phyloP scores from a whole-genome alignment of 352 stramenopile genomes.

The Phytophthora kernoviae region DNA sequence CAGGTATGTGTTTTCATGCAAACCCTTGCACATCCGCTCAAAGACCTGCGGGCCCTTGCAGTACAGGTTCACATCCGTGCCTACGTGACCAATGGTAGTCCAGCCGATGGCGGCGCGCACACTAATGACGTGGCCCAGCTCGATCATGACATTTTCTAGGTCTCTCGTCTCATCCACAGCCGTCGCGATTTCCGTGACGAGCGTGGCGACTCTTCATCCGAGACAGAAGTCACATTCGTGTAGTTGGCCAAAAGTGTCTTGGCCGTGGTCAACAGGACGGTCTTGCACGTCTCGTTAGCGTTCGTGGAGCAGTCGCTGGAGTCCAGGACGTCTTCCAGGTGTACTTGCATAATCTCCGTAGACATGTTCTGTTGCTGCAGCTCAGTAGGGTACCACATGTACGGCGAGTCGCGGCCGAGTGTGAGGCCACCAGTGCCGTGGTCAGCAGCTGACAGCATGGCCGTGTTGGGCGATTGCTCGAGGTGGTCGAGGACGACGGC shows the following conservation, averaged over 20 bases:
- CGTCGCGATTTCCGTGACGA: constrained; percentile 45
- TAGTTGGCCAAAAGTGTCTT: constrained; percentile 54
- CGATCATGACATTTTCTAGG: constrained; percentile 52
- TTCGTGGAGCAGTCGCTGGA: constrained; percentile 34
- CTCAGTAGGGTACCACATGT: constrained; percentile 55
- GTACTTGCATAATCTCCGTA: constrained; percentile 56
- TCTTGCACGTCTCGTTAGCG: constrained; percentile 55
- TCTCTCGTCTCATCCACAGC: constrained; percentile 51
- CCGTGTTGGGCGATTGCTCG: constrained; percentile 51
- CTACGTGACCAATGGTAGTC: constrained; percentile 69
- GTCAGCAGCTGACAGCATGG: constrained; percentile 60
- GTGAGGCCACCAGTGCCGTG: constrained; percentile 72
- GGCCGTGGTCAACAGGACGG: constrained; percentile 35
- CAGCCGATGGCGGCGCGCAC: constrained; percentile 51
- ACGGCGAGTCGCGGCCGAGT: constrained; percentile 48
- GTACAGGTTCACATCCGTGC: constrained; percentile 77
- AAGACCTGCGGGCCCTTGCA: constrained; percentile 66
- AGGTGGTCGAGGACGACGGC: constrained; percentile 66
- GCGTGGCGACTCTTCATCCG: constrained; percentile 28
- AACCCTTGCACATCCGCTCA: constrained; percentile 65
- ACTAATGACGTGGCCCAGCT: constrained; percentile 61
- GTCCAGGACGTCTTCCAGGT: constrained; percentile 41
- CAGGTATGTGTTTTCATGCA: constrained; percentile 72
- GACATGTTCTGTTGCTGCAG: constrained; percentile 64
- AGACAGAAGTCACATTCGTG: constrained; percentile 56